Evolutionary conservation across 2,329 filamentous ascomycete species (phyloP).

Genomic region (Fusarium anthophilum): DNA sequence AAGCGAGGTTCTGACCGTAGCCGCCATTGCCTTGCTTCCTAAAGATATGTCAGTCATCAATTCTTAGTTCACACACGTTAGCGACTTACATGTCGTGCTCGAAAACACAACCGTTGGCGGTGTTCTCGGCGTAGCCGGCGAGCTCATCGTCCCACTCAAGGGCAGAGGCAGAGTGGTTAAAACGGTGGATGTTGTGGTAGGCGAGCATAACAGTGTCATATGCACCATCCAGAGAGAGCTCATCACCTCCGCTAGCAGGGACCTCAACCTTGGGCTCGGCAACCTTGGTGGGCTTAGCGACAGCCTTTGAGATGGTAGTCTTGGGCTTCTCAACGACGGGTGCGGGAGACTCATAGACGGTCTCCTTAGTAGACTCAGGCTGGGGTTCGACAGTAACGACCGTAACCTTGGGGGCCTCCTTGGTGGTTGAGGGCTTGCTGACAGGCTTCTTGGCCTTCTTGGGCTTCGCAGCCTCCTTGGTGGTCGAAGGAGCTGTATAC

Average conservation of each 20-base stretch:
- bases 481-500: constrained; percentile 1
- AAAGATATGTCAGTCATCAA: constrained; percentile 46
- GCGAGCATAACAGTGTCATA: constrained; percentile 61
- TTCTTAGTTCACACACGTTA: background rate
- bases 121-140: constrained; percentile 68
- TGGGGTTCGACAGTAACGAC: constrained; percentile 11
- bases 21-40: constrained; percentile 66
- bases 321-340: constrained; percentile 22
- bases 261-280: constrained; percentile 15
- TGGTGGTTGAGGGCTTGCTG: constrained; percentile 21
- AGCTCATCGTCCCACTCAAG: constrained; percentile 74
- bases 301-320: constrained; percentile 16
- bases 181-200: constrained; percentile 87
- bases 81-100: constrained; percentile 76
- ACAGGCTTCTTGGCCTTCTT: constrained; percentile 17
- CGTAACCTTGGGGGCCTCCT: constrained; percentile 23
- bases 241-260: constrained; percentile 5
- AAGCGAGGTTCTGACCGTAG: constrained; percentile 94
- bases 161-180: constrained; percentile 77
- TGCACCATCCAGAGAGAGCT: constrained; percentile 30
- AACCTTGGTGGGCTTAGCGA: constrained; percentile 16
- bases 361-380: constrained; percentile 3
- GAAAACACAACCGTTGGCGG: constrained; percentile 75
- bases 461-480: constrained; percentile 12
- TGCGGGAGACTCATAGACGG: constrained; percentile 7